Percentiles rank a stretch among this genome's conserved stretches.
These are phyloP conservation scores for Syzygium syzygioides DNA, from an alignment of 441 rosid species.

Conservation along the genomic window DNA sequence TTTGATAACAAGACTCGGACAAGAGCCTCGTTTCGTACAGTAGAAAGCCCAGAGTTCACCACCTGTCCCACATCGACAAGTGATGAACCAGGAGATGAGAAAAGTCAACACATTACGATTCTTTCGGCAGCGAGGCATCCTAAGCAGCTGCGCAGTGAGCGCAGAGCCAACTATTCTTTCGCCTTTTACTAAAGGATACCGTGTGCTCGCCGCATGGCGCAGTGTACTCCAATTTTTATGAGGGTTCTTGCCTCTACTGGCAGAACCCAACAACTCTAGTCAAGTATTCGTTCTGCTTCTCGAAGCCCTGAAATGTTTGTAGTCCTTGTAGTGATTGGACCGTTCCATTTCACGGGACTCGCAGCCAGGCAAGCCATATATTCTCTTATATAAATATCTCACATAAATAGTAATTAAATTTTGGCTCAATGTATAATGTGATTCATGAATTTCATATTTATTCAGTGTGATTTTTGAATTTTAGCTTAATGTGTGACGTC, in stretches of 20 bases:
- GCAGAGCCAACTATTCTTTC: neutral
- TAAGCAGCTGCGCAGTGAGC: neutral
- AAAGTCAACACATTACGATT: too few species aligned
- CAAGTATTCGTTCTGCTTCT: neutral
- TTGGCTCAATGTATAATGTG: too few species aligned
- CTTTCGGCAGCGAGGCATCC: fast-evolving
- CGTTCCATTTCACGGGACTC: neutral
- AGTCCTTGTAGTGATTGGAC: neutral
- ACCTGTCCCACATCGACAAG: neutral
- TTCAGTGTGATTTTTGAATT: too few species aligned
- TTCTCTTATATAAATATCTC: neutral
- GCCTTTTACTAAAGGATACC: slow-evolving; percentile 2
- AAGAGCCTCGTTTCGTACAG: neutral
- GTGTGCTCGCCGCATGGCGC: neutral
- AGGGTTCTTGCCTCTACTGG: neutral
- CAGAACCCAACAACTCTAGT: neutral
- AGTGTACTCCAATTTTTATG: neutral
- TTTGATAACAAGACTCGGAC: neutral
- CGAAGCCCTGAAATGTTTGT: too few species aligned
- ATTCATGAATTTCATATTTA: too few species aligned
- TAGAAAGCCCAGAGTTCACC: neutral
- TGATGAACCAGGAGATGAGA: neutral
- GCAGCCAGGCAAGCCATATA: neutral
- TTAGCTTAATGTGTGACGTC: too few species aligned
- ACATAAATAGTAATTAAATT: too few species aligned